These are phyloP conservation scores for Camellia granthamiana DNA, from an alignment of 148 eudicot species.

Conservation along the genomic window DNA sequence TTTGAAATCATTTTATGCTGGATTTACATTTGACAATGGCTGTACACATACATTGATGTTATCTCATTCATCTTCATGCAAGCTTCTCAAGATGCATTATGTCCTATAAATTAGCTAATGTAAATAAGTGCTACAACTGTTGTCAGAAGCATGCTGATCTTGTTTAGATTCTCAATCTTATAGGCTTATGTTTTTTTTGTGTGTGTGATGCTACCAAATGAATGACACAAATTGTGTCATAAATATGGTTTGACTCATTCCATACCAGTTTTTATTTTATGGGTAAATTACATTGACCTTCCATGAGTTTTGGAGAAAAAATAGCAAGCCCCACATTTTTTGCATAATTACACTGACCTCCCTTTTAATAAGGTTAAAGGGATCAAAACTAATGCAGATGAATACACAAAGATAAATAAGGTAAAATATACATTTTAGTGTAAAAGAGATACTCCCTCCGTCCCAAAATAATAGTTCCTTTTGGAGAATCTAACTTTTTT, in stretches of 20 bases:
- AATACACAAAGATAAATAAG: too few relatives aligned
- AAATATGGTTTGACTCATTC: not conserved
- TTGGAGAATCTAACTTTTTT: too few relatives aligned
- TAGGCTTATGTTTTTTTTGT: not conserved
- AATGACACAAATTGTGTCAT: not conserved
- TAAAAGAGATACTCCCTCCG: too few relatives aligned
- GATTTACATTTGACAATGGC: conserved; percentile 1
- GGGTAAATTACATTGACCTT: too few relatives aligned
- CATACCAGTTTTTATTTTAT: not conserved
- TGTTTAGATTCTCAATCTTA: not conserved
- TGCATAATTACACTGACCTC: too few relatives aligned
- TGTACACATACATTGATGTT: not conserved
- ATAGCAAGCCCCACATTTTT: too few relatives aligned
- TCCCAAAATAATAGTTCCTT: too few relatives aligned
- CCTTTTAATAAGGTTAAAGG: too few relatives aligned
- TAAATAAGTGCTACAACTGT: not conserved
- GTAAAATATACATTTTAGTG: too few relatives aligned
- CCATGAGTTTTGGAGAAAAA: too few relatives aligned
- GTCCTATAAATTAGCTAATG: not conserved
- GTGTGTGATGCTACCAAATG: conserved; percentile 6
- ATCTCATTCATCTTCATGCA: conserved; percentile 1
- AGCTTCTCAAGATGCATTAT: not conserved
- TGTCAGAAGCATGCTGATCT: not conserved
- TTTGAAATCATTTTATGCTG: not conserved
- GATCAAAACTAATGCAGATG: too few relatives aligned